These are phyloP conservation scores for Pachysolen tannophilus DNA, from an alignment of 805 yeast genomes.

Conservation along the genomic window DNA sequence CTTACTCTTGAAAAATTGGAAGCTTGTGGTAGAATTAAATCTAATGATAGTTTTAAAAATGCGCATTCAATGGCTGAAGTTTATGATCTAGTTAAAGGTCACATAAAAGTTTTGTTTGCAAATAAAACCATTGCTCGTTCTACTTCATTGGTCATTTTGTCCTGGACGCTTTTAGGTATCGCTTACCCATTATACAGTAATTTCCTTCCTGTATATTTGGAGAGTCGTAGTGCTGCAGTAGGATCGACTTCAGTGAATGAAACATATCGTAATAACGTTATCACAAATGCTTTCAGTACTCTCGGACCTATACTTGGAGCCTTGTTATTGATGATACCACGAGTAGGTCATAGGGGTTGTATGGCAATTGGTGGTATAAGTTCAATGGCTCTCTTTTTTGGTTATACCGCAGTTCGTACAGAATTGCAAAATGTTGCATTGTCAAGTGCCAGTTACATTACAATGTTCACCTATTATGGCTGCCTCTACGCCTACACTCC, in stretches of 20 bases:
- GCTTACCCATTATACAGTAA: conserved; percentile 51
- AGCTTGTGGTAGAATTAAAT: conserved; percentile 33
- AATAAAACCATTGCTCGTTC: conserved; percentile 34
- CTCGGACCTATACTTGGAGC: conserved; percentile 51
- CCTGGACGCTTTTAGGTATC: conserved; percentile 53
- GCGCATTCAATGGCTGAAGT: conserved; percentile 19
- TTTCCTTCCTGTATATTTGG: conserved; percentile 44
- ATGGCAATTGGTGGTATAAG: conserved; percentile 42
- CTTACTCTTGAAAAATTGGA: conserved; percentile 39
- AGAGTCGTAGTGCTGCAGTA: conserved; percentile 40
- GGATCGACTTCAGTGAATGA: conserved; percentile 28
- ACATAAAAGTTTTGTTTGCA: conserved; percentile 39
- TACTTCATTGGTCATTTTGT: conserved; percentile 34
- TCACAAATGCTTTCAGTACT: conserved; percentile 38
- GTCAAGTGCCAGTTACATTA: conserved; percentile 39
- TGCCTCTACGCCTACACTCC: conserved; percentile 61
- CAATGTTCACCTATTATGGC: conserved; percentile 44
- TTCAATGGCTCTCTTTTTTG: conserved; percentile 51
- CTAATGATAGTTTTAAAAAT: conserved; percentile 17
- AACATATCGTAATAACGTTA: conserved; percentile 40
- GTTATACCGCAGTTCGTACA: conserved; percentile 54
- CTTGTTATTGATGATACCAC: conserved; percentile 21
- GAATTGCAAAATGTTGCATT: conserved; percentile 45
- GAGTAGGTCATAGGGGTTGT: conserved; percentile 50
- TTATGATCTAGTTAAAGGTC: conserved; percentile 23